These are phyloP conservation scores for Pleurotus tuoliensis DNA, from an alignment of 768 basidiomycete genomes.

Conservation along the genomic window DNA sequence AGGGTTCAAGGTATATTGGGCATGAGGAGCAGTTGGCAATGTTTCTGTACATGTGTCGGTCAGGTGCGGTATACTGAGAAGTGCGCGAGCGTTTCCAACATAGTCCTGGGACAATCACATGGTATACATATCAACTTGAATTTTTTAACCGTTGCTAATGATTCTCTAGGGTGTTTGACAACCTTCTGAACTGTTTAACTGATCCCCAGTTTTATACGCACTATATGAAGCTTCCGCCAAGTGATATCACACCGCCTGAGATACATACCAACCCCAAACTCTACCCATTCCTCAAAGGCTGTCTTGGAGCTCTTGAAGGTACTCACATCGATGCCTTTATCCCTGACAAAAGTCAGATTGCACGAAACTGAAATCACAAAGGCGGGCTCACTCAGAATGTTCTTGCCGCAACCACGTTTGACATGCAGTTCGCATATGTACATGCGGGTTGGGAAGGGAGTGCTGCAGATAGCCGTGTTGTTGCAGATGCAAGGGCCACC, in stretches of 20 bases:
- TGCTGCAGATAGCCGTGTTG: slow-evolving; percentile 30
- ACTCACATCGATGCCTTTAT: slow-evolving; percentile 22
- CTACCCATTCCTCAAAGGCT: slow-evolving; percentile 27
- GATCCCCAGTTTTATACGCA: slow-evolving; percentile 13
- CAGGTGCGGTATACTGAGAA: slow-evolving; percentile 20
- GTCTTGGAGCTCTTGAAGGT: slow-evolving; percentile 30
- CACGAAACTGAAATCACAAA: slow-evolving; percentile 20
- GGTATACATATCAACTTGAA: slow-evolving; percentile 10
- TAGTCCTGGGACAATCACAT: slow-evolving; percentile 20
- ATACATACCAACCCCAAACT: slow-evolving; percentile 23
- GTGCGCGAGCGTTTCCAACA: slow-evolving; percentile 25
- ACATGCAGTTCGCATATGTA: slow-evolving; percentile 31
- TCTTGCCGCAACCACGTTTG: slow-evolving; percentile 29
- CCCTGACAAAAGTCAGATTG: slow-evolving; percentile 15
- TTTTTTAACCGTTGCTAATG: neutral
- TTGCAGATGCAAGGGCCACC: slow-evolving; percentile 18
- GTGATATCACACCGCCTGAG: slow-evolving; percentile 12
- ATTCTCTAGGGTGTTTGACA: slow-evolving; percentile 11
- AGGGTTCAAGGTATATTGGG: slow-evolving; percentile 19
- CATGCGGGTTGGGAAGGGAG: slow-evolving; percentile 38
- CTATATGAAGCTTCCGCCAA: slow-evolving; percentile 16
- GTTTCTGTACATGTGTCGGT: slow-evolving; percentile 23
- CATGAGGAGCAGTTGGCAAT: slow-evolving; percentile 23
- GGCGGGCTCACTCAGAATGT: slow-evolving; percentile 33
- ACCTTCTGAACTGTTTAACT: slow-evolving; percentile 10